Evolutionary conservation across 2,329 filamentous ascomycete species (phyloP).

Genomic region (Colletotrichum filicis): DNA sequence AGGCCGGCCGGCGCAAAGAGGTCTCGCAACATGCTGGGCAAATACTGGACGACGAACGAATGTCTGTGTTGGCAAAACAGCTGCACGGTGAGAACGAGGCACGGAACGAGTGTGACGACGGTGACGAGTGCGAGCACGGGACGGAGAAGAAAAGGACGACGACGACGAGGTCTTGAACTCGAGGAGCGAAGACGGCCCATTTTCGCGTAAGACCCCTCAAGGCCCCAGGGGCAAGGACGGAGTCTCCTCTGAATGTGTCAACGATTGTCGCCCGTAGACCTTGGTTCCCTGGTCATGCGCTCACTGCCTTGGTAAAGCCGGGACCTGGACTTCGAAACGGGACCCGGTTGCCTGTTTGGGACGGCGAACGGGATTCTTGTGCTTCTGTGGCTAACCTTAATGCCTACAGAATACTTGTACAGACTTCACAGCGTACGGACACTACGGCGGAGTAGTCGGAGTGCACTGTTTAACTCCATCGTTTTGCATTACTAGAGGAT

Average conservation of each 20-base stretch:
- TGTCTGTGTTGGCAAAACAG: background rate
- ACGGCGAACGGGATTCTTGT: conserved; percentile 20
- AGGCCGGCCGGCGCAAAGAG: conserved; percentile 28
- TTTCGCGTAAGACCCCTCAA: background rate
- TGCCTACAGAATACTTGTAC: background rate
- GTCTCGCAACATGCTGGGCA: conserved; percentile 35
- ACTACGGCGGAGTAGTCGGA: conserved; percentile 2
- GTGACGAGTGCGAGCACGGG: background rate
- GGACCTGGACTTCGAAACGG: conserved; percentile 1
- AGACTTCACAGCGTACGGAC: background rate
- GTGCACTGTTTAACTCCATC: too few relatives aligned
- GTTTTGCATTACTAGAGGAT: too few relatives aligned
- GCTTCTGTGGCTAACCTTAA: conserved; percentile 18
- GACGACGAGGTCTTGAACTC: background rate
- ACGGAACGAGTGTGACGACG: conserved; percentile 3
- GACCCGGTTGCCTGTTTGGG: conserved; percentile 23
- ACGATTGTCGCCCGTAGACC: background rate
- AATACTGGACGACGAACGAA: conserved; percentile 1
- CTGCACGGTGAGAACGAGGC: background rate
- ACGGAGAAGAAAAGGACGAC: background rate
- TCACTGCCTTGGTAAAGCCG: conserved; percentile 2
- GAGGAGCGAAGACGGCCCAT: conserved; percentile 26
- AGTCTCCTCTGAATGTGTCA: conserved; percentile 7
- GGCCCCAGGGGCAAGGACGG: conserved; percentile 12
- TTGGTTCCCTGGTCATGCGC: conserved; percentile 7